Conservation (phyloP, 176 grass and related monocot genomes). For the Eragrostis nindensis region DNA sequence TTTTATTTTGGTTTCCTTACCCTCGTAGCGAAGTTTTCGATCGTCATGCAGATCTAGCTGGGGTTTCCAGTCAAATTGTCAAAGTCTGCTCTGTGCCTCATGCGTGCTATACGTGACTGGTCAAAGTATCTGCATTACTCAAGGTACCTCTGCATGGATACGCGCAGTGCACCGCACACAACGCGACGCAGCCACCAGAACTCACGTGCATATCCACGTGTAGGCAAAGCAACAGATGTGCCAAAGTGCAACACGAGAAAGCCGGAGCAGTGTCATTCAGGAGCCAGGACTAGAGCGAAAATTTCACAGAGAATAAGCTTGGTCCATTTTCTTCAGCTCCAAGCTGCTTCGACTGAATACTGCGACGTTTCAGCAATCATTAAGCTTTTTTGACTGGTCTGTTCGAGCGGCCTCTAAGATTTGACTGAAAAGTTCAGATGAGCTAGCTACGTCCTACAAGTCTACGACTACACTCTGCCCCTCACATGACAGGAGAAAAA, state of each 20-base stretch:
- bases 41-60: neutral
- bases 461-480: too few relatives aligned
- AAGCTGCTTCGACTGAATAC: too few relatives aligned
- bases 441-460: neutral
- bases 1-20: neutral
- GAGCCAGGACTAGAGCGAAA: too few relatives aligned
- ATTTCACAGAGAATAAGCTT: too few relatives aligned
- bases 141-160: constrained; percentile 25
- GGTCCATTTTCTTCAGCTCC: constrained; percentile 21
- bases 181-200: neutral
- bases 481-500: neutral
- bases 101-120: neutral
- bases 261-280: neutral
- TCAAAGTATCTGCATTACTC: constrained; percentile 24
- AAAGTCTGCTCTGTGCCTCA: neutral
- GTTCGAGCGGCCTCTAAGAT: constrained; percentile 33
- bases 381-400: constrained; percentile 14
- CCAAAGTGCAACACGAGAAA: neutral
- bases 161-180: neutral
- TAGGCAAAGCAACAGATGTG: constrained; percentile 4
- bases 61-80: constrained; percentile 13
- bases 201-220: constrained; percentile 27
- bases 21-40: neutral
- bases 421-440: constrained; percentile 38
- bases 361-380: constrained; percentile 1